A percentile compares a stretch with the other conserved stretches of the same genome.
Conservation (phyloP, 2,329 filamentous ascomycete species). For the Herpotrichia juniperi region DNA sequence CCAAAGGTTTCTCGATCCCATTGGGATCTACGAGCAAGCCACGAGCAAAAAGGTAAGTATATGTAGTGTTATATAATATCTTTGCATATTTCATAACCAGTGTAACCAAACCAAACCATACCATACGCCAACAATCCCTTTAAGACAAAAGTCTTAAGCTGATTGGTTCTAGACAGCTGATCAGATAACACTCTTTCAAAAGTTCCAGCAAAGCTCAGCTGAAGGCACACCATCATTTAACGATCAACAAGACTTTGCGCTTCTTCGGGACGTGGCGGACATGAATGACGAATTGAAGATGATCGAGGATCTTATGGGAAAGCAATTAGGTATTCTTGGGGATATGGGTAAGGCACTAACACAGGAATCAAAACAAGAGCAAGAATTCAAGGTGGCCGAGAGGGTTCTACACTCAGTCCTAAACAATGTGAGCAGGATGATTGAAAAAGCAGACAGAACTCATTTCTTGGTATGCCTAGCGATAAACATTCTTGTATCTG, state of each 20-base stretch:
- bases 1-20: neutral
- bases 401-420: neutral
- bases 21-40: neutral
- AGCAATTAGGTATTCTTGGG: neutral
- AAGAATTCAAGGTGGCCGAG: neutral
- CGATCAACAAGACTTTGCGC: slow-evolving; percentile 3
- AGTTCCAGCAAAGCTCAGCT: neutral
- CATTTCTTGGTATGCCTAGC: no score
- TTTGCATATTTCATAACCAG: neutral
- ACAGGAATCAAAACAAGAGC: neutral
- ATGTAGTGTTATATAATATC: neutral
- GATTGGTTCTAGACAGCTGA: neutral
- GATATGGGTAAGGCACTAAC: neutral
- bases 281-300: slow-evolving; percentile 15
- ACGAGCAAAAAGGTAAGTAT: neutral
- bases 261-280: slow-evolving; percentile 8
- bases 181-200: slow-evolving; percentile 2
- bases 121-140: neutral
- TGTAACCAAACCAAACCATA: neutral
- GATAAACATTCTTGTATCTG: no score
- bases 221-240: neutral
- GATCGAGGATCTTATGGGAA: slow-evolving; percentile 1
- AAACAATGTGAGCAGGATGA: neutral
- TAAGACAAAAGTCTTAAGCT: neutral
- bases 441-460: no score